Evolutionary conservation across 441 rosid species (phyloP).

Genomic region (Raphanus hybrid): DNA sequence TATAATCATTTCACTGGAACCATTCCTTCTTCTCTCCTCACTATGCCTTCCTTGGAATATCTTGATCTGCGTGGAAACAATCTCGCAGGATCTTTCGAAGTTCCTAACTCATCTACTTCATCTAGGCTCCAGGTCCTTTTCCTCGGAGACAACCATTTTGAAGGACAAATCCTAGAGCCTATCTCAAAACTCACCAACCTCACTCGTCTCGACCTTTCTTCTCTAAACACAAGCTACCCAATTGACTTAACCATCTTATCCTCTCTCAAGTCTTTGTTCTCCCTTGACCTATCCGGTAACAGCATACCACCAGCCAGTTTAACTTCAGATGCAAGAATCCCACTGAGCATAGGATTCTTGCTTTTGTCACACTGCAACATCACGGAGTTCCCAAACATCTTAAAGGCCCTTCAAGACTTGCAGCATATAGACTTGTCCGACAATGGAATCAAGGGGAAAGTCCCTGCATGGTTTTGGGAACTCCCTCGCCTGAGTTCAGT

Average conservation of each 20-base stretch:
- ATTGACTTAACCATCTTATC: not conserved
- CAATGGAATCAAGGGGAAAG: not conserved
- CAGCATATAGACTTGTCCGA: not conserved
- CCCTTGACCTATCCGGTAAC: not conserved
- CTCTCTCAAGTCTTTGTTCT: constrained; percentile 33
- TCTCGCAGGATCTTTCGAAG: not conserved
- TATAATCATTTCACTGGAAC: not conserved
- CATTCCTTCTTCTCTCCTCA: constrained; percentile 18
- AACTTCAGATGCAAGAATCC: not conserved
- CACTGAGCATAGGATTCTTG: not conserved
- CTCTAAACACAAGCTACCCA: not conserved
- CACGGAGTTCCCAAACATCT: constrained; percentile 15
- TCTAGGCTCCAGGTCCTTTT: not conserved
- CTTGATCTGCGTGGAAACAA: not conserved
- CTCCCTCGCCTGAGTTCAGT: not conserved
- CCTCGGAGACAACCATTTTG: not conserved
- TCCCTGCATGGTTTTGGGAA: not conserved
- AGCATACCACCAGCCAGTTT: not conserved
- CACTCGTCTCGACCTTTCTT: not conserved
- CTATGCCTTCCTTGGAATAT: constrained; percentile 7
- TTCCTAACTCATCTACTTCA: not conserved
- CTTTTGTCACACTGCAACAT: not conserved
- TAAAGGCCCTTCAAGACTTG: not conserved
- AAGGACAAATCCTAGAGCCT: constrained; percentile 3
- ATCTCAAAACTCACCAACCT: constrained; percentile 23